Evolutionary conservation across 305 asterid species (phyloP).

Genomic region (Lippia alba): DNA sequence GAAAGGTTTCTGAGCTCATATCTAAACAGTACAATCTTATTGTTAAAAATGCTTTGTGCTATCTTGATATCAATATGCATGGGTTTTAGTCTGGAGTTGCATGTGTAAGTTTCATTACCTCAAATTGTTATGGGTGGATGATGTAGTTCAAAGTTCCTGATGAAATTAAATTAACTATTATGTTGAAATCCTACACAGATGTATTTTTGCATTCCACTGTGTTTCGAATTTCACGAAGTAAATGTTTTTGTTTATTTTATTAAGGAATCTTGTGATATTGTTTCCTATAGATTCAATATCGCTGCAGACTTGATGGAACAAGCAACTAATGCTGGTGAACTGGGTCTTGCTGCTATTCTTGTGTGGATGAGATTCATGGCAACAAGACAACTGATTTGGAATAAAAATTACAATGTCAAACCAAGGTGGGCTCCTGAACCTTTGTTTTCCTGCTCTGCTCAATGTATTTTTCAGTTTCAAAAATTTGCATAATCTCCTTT

Average conservation of each 20-base stretch:
- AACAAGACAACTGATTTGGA: slow-evolving; percentile 97
- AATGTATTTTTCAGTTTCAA: slow-evolving; percentile 15
- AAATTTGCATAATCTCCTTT: slow-evolving; percentile 5
- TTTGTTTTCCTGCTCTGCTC: slow-evolving; percentile 23
- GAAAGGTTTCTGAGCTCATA: slow-evolving; percentile 12
- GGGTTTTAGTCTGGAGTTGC: slow-evolving; percentile 18
- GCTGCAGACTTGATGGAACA: slow-evolving; percentile 96
- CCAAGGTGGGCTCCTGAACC: slow-evolving; percentile 73
- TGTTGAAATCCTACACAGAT: slow-evolving; percentile 26
- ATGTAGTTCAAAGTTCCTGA: slow-evolving; percentile 23
- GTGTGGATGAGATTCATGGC: slow-evolving; percentile 99
- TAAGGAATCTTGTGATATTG: slow-evolving; percentile 22
- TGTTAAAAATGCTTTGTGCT: slow-evolving; percentile 16
- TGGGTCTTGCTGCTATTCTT: slow-evolving; percentile 92
- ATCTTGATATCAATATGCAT: slow-evolving; percentile 14
- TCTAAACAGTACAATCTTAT: slow-evolving; percentile 20
- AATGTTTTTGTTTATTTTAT: slow-evolving; percentile 18
- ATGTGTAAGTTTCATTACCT: slow-evolving; percentile 13
- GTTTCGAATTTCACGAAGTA: slow-evolving; percentile 14
- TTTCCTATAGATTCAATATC: slow-evolving; percentile 81
- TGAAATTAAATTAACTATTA: slow-evolving; percentile 21
- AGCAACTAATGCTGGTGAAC: slow-evolving; percentile 78
- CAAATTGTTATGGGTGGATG: slow-evolving; percentile 7
- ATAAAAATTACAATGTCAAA: slow-evolving; percentile 97
- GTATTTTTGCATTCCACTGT: slow-evolving; percentile 13